Conservation (phyloP, 495 filamentous ascomycete species). For the Cercophora scortea region DNA sequence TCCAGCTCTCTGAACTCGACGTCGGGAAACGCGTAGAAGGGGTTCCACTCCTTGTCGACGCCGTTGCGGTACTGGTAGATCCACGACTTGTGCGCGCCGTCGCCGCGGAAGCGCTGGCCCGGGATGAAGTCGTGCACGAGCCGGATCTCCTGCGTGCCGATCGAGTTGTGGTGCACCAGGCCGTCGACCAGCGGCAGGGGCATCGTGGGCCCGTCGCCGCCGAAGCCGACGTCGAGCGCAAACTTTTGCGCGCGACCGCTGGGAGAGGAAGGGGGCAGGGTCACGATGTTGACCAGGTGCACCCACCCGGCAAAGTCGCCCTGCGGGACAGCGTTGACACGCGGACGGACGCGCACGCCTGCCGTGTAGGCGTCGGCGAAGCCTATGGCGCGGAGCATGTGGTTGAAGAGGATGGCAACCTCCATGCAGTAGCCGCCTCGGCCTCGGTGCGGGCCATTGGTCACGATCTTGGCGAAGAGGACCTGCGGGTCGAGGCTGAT, state of each 20-base stretch:
- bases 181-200: constrained; percentile 45
- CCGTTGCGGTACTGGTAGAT: constrained; percentile 53
- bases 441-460: constrained; percentile 26
- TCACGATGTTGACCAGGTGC: constrained; percentile 54
- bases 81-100: constrained; percentile 44
- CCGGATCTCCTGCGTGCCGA: constrained; percentile 44
- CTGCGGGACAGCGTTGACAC: constrained; percentile 19
- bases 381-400: constrained; percentile 50
- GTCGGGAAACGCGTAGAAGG: constrained; percentile 52
- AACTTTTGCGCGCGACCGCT: constrained; percentile 34
- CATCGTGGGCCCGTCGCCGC: constrained; percentile 48
- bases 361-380: constrained; percentile 41
- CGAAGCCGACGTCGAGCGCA: constrained; percentile 58
- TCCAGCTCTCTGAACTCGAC: constrained; percentile 55
- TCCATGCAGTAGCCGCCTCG: constrained; percentile 71
- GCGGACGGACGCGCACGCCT: constrained; percentile 27
- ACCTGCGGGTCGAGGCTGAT: constrained; percentile 45
- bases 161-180: constrained; percentile 25
- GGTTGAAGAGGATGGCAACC: constrained; percentile 53
- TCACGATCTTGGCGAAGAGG: constrained; percentile 57
- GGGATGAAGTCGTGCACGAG: constrained; percentile 39
- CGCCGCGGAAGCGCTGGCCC: constrained; percentile 29
- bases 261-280: constrained; percentile 33
- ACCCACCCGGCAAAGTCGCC: constrained; percentile 38
- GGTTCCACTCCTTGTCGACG: constrained; percentile 39